Base-by-base conservation (phyloP, 2,329 filamentous ascomycete species). In the Furcasterigmium furcatum region DNA sequence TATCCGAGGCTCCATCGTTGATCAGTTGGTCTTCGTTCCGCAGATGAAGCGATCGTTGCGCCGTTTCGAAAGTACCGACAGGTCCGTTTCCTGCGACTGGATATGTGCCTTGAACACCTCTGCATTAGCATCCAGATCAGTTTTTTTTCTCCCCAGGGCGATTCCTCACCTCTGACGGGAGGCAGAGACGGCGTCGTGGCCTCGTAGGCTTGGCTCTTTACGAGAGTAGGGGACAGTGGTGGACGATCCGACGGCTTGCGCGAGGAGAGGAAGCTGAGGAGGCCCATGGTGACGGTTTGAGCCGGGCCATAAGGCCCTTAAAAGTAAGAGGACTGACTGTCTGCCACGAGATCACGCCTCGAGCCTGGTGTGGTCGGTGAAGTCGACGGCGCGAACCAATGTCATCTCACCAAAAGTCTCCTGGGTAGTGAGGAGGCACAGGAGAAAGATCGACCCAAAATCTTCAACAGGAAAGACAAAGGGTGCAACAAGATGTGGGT, bases 21-120 rank as follows among this genome's bases (percentile, higher is more conserved):
- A 53, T 12, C 55, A 52, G 9, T 52, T 47, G 35, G 57, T 48
- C 5, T 55, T 54, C 41, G 47, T 49, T 60, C 35, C 63, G 53
- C 29, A 53, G 54, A 7, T 58, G 53, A 22, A 63, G 58, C 16
- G 61, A 62, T 38, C 60, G 61, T 38, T 67, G 61, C 14, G 69
- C 58, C 36, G 59, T 55, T 41, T 68, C 63, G 41, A 68, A 49
- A 18, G 66, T 56, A 44, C 59, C 67, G 19, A 59, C 45, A 13
- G 48, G 57, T 5, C 67, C 69, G 56, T 72, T 73, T 29, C 68
- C 68, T 18, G 61, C 56, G 25, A 72, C 62, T 3, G 69, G 66
- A 46, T 66, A 66, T 5, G 62, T 63, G 32, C 68, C 72, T 67
- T n/a, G 45, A 8, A 16, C 30, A 32, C 30, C 8, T 29, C 18